Percentiles rank a stretch among this genome's conserved stretches.
Conservation (phyloP, 768 basidiomycete genomes). For the Cyclocybe aegerita region DNA sequence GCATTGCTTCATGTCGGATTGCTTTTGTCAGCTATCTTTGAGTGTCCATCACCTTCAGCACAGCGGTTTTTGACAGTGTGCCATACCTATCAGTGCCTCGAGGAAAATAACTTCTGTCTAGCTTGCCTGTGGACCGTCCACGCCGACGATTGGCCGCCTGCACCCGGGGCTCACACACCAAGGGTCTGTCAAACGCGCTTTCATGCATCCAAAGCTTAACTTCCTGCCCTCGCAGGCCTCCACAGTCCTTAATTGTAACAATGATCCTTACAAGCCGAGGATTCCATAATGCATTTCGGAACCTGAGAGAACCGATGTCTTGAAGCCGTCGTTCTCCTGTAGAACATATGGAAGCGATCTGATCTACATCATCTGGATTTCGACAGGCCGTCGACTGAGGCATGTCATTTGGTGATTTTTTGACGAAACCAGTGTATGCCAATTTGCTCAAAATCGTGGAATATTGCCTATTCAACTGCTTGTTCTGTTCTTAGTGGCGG, state of each 20-base stretch:
- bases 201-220: background rate
- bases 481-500: constrained; percentile 4
- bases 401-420: too few relatives aligned
- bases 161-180: background rate
- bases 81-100: constrained; percentile 14
- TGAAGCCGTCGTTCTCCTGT: background rate
- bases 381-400: constrained; percentile 7
- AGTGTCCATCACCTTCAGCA: constrained; percentile 8
- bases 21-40: constrained; percentile 9
- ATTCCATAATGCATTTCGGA: background rate
- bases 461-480: background rate
- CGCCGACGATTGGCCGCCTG: constrained; percentile 16
- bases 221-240: background rate
- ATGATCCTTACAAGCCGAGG: background rate
- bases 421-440: too few relatives aligned
- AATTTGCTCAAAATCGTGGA: too few relatives aligned
- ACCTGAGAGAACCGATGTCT: background rate
- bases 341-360: constrained; percentile 15
- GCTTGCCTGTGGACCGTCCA: constrained; percentile 6
- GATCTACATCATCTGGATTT: constrained; percentile 12
- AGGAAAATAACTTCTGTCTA: constrained; percentile 14
- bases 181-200: background rate
- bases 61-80: constrained; percentile 14
- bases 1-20: constrained; percentile 10
- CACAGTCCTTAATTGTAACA: background rate